Percentiles rank a stretch among this genome's conserved stretches.
Evolutionary conservation across 192 early-diverging fungal genomes (phyloP).

Genomic region (Phlyctochytrium planicorne): DNA sequence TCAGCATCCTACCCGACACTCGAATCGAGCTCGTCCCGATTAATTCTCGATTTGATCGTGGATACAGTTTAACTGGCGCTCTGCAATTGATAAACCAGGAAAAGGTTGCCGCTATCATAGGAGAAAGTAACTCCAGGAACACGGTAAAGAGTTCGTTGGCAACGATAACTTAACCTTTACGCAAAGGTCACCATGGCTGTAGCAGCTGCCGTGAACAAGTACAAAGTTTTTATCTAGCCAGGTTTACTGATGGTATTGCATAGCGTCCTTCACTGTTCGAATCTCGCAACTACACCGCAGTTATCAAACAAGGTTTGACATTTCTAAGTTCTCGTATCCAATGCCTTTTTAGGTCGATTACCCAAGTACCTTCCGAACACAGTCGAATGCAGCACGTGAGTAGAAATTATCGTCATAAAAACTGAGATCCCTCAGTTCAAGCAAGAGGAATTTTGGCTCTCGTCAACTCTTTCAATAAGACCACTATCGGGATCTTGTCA

Average conservation of each 20-base stretch:
- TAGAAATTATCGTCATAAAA: neutral
- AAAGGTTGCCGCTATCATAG: neutral
- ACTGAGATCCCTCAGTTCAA: conserved; percentile 1
- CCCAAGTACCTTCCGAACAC: neutral
- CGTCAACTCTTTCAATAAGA: neutral
- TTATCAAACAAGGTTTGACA: neutral
- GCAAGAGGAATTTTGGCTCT: neutral
- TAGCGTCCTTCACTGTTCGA: neutral
- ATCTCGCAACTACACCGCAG: neutral
- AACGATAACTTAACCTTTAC: too few relatives aligned
- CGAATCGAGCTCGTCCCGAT: neutral
- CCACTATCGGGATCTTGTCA: neutral
- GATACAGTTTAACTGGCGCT: neutral
- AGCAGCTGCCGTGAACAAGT: conserved; percentile 5
- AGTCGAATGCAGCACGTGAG: neutral
- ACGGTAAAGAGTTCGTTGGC: neutral
- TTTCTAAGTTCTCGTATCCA: too few relatives aligned
- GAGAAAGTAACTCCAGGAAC: conserved; percentile 3
- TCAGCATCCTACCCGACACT: conserved; percentile 5
- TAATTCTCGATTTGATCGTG: neutral
- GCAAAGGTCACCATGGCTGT: neutral
- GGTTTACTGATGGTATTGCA: neutral
- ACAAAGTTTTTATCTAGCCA: neutral
- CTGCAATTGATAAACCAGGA: neutral
- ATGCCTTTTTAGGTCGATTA: too few relatives aligned